Evolutionary conservation across 2,329 filamentous ascomycete genomes (phyloP), one percentile per base, ranked within the genome.

Genomic region (Cladophialophora immunda): DNA sequence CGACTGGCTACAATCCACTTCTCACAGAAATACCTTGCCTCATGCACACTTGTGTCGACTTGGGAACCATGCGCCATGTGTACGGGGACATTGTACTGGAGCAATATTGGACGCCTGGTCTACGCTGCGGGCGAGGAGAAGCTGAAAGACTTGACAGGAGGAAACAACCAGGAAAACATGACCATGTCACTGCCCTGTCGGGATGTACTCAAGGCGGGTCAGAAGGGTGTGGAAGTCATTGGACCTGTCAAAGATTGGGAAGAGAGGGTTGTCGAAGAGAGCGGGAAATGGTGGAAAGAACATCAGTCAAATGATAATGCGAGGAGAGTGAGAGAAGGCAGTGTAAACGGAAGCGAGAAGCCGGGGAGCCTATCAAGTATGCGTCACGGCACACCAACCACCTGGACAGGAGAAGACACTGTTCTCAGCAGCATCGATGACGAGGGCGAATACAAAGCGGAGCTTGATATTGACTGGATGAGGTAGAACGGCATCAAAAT

Each of bases 11-110:
- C 83, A 17, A 73, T 76, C 5, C 84, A 86, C 70, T 85, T 81
- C 70, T 75, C 79, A 2, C 81, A 82, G 67, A 77, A 79, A 15
- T 86, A 82, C 70, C 78, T 86, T 2, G 82, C 81, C 75, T 73
- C 71, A 41, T 86, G 83, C 70, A 85, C 83, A 0, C 73, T 86
- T 45, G 81, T 85, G 55, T 82, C 80, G 25, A 86, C 84, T 11
- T 86, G 84, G 84, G 84, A 86, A 73, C 84, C 84, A 1, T 86
- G 84, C 67, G 83, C 82, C 22, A 86, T 86, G 84, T 86, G 83
- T 70, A 74, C 77, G 41, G 80, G 78, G 4, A 81, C 81, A 2
- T 78, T 82, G 53, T 81, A 83, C 70, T 86, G 84, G 84, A 83
- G 83, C 45, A 81, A 85, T 70, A 85, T 86, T 64, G 84, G 84